phyloP scores from a whole-genome alignment of 2,329 filamentous ascomycete species.

The Plectosphaerella plurivora region DNA sequence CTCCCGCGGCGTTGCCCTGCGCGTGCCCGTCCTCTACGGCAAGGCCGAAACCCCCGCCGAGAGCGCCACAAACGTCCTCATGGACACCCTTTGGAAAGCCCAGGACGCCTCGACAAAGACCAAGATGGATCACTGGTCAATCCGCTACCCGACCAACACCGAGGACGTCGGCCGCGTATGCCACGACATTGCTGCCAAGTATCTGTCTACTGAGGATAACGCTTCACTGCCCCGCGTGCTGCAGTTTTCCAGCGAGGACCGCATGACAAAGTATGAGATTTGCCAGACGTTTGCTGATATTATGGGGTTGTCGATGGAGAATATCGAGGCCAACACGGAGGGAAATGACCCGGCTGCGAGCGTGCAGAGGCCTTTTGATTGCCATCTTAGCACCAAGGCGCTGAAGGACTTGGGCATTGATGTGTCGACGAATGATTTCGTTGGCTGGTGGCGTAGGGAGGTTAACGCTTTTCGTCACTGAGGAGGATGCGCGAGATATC shows the following conservation, averaged over 20 bases:
- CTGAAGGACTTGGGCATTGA: slow-evolving; percentile 71
- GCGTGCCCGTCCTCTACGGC: slow-evolving; percentile 83
- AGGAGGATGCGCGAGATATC: slow-evolving; percentile 11
- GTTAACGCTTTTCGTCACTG: slow-evolving; percentile 54
- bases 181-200: slow-evolving; percentile 67
- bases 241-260: slow-evolving; percentile 84
- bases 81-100: slow-evolving; percentile 71
- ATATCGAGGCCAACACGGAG: slow-evolving; percentile 65
- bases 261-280: slow-evolving; percentile 87
- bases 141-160: slow-evolving; percentile 84
- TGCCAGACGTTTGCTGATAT: slow-evolving; percentile 74
- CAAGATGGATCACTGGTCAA: slow-evolving; percentile 82
- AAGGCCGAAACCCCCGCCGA: slow-evolving; percentile 65
- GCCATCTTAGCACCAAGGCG: slow-evolving; percentile 74
- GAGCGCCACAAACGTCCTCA: slow-evolving; percentile 77
- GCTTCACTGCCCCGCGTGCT: slow-evolving; percentile 62
- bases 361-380: slow-evolving; percentile 81
- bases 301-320: slow-evolving; percentile 66
- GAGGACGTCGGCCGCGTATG: slow-evolving; percentile 80
- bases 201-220: slow-evolving; percentile 46
- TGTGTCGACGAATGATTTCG: slow-evolving; percentile 70
- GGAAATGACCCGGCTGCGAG: slow-evolving; percentile 67
- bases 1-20: slow-evolving; percentile 63
- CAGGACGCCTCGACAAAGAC: slow-evolving; percentile 59
- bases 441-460: slow-evolving; percentile 72